phyloP scores from a whole-genome alignment of 306 rosid genomes.

The Dryas drummondii region DNA sequence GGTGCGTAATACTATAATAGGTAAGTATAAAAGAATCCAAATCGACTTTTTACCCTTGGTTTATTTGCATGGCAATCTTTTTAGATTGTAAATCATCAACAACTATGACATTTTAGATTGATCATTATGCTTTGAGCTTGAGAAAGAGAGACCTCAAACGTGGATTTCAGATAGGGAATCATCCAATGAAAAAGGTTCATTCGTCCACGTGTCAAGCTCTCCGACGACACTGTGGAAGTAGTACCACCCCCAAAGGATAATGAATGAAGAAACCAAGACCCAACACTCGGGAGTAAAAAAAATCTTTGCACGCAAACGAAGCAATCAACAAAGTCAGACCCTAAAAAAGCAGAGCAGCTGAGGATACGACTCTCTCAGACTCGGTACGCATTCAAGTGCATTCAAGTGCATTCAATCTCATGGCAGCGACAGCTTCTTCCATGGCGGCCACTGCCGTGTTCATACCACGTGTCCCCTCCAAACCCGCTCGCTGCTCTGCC shows the following conservation, averaged over 20 bases:
- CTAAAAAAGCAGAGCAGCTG: neutral
- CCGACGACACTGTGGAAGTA: slow-evolving; percentile 17
- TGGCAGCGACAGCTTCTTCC: slow-evolving; percentile 62
- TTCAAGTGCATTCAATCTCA: slow-evolving; percentile 5
- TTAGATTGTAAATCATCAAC: too few relatives aligned
- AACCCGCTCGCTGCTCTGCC: slow-evolving; percentile 57
- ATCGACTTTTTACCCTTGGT: too few relatives aligned
- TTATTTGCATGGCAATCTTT: too few relatives aligned
- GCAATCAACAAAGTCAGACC: slow-evolving; percentile 24
- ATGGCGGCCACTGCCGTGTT: slow-evolving; percentile 62
- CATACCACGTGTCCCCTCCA: slow-evolving; percentile 36
- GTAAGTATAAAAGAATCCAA: too few relatives aligned
- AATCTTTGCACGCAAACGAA: neutral
- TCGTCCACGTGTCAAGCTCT: slow-evolving; percentile 53
- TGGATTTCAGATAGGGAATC: slow-evolving; percentile 68
- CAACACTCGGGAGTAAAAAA: slow-evolving; percentile 13
- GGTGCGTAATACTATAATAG: too few relatives aligned
- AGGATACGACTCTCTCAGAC: slow-evolving; percentile 17
- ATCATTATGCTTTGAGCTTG: neutral
- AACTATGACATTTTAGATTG: neutral
- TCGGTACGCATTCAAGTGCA: neutral
- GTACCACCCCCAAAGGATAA: slow-evolving; percentile 37
- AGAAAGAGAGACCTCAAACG: slow-evolving; percentile 22
- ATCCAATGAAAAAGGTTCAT: slow-evolving; percentile 46
- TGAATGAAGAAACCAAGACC: slow-evolving; percentile 33